Conservation (phyloP, 768 basidiomycete species). For the Butyriboletus loyo region DNA sequence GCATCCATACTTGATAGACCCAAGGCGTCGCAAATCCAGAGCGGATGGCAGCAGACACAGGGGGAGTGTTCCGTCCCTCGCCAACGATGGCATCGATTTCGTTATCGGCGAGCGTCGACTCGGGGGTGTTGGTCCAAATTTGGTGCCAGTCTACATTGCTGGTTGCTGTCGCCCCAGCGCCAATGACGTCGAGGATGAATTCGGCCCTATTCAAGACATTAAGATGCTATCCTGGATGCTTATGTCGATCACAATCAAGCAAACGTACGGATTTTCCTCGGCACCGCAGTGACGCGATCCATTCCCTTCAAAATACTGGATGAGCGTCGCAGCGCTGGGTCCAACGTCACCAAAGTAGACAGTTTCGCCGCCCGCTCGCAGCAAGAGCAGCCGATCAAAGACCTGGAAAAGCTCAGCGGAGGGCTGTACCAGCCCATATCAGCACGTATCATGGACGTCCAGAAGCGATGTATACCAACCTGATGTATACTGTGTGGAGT, state of each 20-base stretch:
- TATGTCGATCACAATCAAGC: conserved; percentile 35
- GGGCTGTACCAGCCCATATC: conserved; percentile 40
- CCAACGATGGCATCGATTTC: conserved; percentile 48
- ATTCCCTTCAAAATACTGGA: conserved; percentile 73
- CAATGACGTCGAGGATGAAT: conserved; percentile 69
- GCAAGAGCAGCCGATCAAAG: conserved; percentile 76
- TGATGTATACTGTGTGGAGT: conserved; percentile 40
- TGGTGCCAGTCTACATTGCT: conserved; percentile 57
- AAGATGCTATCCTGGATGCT: conserved; percentile 44
- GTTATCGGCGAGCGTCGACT: conserved; percentile 34
- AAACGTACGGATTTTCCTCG: conserved; percentile 61
- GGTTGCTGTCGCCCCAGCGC: conserved; percentile 64
- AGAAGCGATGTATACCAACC: conserved; percentile 2
- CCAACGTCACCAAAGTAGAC: conserved; percentile 74
- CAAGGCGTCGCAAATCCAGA: conserved; percentile 54
- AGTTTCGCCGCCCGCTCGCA: conserved; percentile 71
- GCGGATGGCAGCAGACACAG: conserved; percentile 36
- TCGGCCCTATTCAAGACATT: conserved; percentile 41
- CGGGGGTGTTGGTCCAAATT: conserved; percentile 54
- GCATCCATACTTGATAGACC: conserved; percentile 43
- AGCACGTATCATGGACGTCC: background rate
- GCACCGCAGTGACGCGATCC: conserved; percentile 61
- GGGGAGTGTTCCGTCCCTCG: conserved; percentile 43
- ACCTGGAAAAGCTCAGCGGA: conserved; percentile 80
- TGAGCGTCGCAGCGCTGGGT: conserved; percentile 52